Evolutionary conservation across 169 alveolate species (phyloP).

Genomic region (Eimeria zaria): DNA sequence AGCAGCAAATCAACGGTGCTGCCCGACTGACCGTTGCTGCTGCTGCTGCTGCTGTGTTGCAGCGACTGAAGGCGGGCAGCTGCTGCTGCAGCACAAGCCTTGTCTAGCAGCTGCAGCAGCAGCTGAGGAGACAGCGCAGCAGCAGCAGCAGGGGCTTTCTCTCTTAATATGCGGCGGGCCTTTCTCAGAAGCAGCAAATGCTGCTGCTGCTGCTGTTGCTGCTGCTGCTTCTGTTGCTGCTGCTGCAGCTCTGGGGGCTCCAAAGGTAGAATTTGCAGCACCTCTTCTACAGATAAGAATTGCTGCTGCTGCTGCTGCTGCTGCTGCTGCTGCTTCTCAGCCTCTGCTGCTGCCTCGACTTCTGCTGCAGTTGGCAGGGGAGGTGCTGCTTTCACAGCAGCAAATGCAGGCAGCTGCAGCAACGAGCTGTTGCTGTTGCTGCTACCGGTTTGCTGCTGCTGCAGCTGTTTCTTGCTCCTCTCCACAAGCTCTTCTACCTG

Average conservation of each 20-base stretch:
- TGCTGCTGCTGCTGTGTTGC: background rate
- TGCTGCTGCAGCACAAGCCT: background rate
- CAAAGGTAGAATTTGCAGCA: constrained; percentile 1
- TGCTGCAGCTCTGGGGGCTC: constrained; percentile 39
- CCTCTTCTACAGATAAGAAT: constrained; percentile 8
- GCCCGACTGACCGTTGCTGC: background rate
- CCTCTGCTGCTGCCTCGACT: constrained; percentile 14
- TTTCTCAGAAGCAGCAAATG: constrained; percentile 5
- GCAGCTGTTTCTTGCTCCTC: constrained; percentile 2
- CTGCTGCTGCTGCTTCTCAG: background rate
- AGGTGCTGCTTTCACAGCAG: background rate
- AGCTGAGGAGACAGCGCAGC: constrained; percentile 12
- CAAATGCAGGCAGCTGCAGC: constrained; percentile 26
- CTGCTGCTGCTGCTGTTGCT: constrained; percentile 17
- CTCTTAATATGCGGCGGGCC: background rate
- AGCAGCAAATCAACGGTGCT: background rate
- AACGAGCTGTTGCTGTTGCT: constrained; percentile 30
- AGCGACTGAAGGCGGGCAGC: constrained; percentile 4
- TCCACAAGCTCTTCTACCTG: background rate
- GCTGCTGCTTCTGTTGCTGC: background rate
- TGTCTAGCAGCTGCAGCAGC: constrained; percentile 20
- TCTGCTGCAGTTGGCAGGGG: constrained; percentile 37
- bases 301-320: constrained; percentile 19
- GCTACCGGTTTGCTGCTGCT: background rate
- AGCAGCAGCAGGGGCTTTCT: background rate